Evolutionary conservation across 345 rosid species (phyloP).

Genomic region (Gossypium longicalyx): DNA sequence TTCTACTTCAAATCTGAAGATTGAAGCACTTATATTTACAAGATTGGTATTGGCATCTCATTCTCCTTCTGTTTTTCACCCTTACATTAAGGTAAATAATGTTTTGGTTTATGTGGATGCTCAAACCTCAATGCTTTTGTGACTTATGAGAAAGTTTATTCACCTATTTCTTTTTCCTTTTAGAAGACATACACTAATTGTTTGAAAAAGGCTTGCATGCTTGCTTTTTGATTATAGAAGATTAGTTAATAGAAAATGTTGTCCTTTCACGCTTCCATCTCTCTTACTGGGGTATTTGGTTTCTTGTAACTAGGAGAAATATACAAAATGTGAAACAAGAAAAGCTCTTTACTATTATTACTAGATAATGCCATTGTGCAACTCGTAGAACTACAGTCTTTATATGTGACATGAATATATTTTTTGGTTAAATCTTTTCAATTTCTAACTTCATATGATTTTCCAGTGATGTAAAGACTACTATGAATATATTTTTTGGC

Average conservation of each 20-base stretch:
- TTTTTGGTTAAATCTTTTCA: background rate
- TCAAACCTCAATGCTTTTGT: background rate
- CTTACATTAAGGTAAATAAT: slow-evolving; percentile 74
- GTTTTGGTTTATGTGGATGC: background rate
- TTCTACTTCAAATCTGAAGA: slow-evolving; percentile 94
- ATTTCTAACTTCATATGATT: background rate
- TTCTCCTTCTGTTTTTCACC: slow-evolving; percentile 90
- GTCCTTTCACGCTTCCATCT: background rate
- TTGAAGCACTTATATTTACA: slow-evolving; percentile 83
- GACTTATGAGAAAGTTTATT: background rate
- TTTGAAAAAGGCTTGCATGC: background rate
- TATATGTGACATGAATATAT: background rate
- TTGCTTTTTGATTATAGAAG: background rate
- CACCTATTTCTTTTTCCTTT: background rate
- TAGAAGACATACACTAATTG: background rate
- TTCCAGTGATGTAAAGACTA: slow-evolving; percentile 1
- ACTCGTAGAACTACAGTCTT: background rate
- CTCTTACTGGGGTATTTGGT: background rate
- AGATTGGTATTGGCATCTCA: slow-evolving; percentile 92
- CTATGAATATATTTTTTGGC: no score
- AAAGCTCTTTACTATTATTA: background rate
- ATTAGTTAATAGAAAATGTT: background rate
- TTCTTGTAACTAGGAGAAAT: background rate
- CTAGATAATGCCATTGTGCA: background rate
- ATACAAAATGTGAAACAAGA: background rate